Conservation (phyloP, 495 filamentous ascomycete species). For the Penicillium bovifimosum region DNA sequence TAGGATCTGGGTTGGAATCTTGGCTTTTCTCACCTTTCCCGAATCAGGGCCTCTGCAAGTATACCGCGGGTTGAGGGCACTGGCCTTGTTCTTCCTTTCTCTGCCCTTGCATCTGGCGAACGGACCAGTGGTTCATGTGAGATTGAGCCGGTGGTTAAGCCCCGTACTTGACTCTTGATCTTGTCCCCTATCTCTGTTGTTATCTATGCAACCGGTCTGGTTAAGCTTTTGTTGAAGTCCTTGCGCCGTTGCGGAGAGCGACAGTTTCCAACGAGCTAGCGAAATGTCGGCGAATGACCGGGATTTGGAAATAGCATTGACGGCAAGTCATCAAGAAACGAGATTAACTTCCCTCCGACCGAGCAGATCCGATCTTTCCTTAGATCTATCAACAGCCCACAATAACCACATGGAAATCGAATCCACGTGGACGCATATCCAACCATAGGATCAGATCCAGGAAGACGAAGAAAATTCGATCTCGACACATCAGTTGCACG, state of each 20-base stretch:
- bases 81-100: not conserved
- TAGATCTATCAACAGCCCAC: not conserved
- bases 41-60: not conserved
- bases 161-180: not conserved
- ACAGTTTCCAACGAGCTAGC: not conserved
- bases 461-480: not conserved
- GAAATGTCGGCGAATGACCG: not conserved
- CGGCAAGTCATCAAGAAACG: not conserved
- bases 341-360: not conserved
- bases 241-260: not conserved
- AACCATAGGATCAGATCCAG: not conserved
- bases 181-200: not conserved
- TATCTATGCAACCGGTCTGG: not conserved
- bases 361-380: too few species aligned
- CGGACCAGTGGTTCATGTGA: constrained; percentile 23
- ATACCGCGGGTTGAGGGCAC: not conserved
- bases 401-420: constrained; percentile 7
- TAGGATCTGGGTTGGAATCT: not conserved
- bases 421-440: constrained; percentile 9
- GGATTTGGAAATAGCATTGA: not conserved
- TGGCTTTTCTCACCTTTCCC: not conserved
- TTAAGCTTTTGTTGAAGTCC: not conserved
- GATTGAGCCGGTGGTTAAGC: not conserved
- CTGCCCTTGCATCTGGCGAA: constrained; percentile 17
- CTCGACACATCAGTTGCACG: constrained; percentile 18